Conservation (phyloP, 768 basidiomycete genomes). For the Amanita inopinata region DNA sequence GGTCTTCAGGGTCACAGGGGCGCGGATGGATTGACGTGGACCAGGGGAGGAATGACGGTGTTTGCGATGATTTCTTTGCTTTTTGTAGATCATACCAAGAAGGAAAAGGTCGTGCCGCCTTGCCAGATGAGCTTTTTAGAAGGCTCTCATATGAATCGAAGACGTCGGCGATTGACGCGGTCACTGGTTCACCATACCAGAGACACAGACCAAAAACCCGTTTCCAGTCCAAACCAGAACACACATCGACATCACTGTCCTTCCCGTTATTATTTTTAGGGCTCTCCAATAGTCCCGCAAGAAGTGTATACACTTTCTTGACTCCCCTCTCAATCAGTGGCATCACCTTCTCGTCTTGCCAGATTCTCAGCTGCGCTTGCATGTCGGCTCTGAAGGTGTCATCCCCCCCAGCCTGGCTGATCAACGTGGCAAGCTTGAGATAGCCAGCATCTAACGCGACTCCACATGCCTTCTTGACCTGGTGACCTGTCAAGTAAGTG, state of each 20-base stretch:
- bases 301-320: constrained; percentile 73
- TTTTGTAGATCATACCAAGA: constrained; percentile 44
- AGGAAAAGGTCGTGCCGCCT: constrained; percentile 47
- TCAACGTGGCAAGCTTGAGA: constrained; percentile 77
- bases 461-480: constrained; percentile 75
- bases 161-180: constrained; percentile 60
- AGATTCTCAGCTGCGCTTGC: constrained; percentile 65
- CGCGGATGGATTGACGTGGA: constrained; percentile 24
- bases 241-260: constrained; percentile 27
- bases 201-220: constrained; percentile 82
- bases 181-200: constrained; percentile 76
- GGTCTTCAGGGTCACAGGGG: constrained; percentile 36
- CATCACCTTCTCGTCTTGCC: constrained; percentile 72
- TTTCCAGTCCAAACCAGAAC: constrained; percentile 86
- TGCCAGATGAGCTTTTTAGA: constrained; percentile 22
- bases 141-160: constrained; percentile 51
- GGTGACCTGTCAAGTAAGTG: constrained; percentile 76
- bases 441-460: constrained; percentile 67
- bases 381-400: constrained; percentile 65
- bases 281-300: constrained; percentile 56
- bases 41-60: constrained; percentile 25
- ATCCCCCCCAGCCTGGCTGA: constrained; percentile 82
- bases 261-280: constrained; percentile 27
- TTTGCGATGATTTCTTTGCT: constrained; percentile 10
- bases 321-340: constrained; percentile 50